Evolutionary conservation across 495 filamentous ascomycete species (phyloP), one percentile per base, ranked within the genome.

Genomic region (Talaromyces stipitatus): DNA sequence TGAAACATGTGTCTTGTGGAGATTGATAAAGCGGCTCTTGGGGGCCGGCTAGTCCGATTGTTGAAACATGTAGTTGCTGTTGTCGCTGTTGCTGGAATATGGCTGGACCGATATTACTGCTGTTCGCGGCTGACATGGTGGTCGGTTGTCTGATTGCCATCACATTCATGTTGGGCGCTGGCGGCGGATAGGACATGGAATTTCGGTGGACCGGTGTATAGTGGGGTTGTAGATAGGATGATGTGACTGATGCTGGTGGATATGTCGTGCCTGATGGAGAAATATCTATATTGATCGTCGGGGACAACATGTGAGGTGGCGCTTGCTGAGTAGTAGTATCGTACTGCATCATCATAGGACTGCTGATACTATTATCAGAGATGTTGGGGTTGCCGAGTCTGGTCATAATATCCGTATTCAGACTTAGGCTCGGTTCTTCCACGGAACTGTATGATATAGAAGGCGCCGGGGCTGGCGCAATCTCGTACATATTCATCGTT

Each of bases 171-270:
- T 45, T 58, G 32, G 47, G 43, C 12, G 55, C 46, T 9, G 59
- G 59, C 5, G 59, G 59, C 5, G 59, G 59, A 33, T 61, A 61
- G 10, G 59, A 52, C 30, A 54, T 43, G 8, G 59, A 54, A 28
- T 61, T 61, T 9, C 50, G 59, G 26, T 58, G 59, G 11, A 50
- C 41, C 12, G 59, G 59, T 10, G 23, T 52, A 52, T 56, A 57
- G 26, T 48, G 43, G 12, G 43, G 50, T 30, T 38, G 18, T 9
- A 45, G 24, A 18, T 45, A 57, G n/a, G 54, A 46, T 12, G 56
- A 20, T 18, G 56, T n/a, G n/a, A n/a, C 10, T 7, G 56, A 58
- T 22, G 38, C 30, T 20, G 56, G 50, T 26, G 45, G 33, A 45
- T 52, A 51, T 3, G 56, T 51, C 23, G 56, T 52, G n/a, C 47